Evolutionary conservation across 805 yeast species (phyloP), one percentile per base, ranked within the genome.

Genomic region (Blastobotrys peoriensis): DNA sequence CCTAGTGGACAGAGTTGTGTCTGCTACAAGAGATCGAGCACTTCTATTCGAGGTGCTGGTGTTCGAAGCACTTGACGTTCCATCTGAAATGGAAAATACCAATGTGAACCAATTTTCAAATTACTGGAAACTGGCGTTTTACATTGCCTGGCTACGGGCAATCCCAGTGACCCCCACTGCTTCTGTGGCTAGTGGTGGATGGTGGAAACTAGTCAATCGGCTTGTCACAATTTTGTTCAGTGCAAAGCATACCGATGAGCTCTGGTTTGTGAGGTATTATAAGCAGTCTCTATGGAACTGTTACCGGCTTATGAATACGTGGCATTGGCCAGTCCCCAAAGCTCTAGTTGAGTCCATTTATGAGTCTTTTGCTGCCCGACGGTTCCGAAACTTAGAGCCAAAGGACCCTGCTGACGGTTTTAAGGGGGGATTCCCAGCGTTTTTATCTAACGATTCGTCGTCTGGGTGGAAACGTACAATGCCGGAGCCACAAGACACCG

Each of bases 371-470:
- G 37, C 37, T 16, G 16, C 25, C 3, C 17, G 40, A 9, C 25
- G 25, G 6, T 38, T 38, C 19, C 13, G 30, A 17, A 38, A 20
- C n/a, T 9, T 38, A 9, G 40, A 38, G 33, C n/a, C n/a, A n/a
- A n/a, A n/a, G n/a, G n/a, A n/a, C n/a, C n/a, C n/a, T n/a, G 6
- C 30, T 3, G n/a, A 22, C 6, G 19, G 40, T 9, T 38, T 25
- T 13, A 25, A 13, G 8, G 30, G 30, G 13, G 30, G 30, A 8
- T 25, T 38, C 18, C 40, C 40, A 15, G 15, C 13, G 19, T 38
- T 38, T 22, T 3, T 38, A 3, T 25, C 25, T 5, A 18, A 38
- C 21, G 27, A 22, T 5, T 17, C 10, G 13, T 25, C 8, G 8
- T n/a, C n/a, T n/a, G n/a, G n/a, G n/a, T 25, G 30, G 30, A 25